Conservation (phyloP, 2,329 filamentous ascomycete genomes). For the Aspergillus texensis region DNA sequence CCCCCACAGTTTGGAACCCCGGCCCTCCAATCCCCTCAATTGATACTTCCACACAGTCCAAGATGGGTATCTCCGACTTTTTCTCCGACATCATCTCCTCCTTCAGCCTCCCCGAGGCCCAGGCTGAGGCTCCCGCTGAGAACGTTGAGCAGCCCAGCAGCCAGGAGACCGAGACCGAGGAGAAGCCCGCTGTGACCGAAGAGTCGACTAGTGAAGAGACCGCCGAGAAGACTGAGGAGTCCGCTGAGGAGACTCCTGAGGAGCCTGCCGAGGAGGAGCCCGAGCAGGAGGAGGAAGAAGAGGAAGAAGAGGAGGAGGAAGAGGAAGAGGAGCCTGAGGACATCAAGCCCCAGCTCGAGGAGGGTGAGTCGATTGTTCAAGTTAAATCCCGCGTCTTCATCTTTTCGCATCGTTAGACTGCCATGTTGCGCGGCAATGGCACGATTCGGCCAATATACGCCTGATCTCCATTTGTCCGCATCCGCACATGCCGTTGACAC, state of each 20-base stretch:
- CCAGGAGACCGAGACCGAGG: conserved; percentile 44
- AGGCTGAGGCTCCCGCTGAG: conserved; percentile 62
- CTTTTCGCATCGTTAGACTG: not conserved
- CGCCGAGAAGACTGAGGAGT: conserved; percentile 43
- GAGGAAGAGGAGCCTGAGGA: conserved; percentile 82
- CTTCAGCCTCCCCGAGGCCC: conserved; percentile 62
- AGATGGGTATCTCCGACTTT: conserved; percentile 67
- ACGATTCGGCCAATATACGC: not conserved
- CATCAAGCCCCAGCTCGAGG: conserved; percentile 83
- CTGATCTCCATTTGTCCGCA: not conserved
- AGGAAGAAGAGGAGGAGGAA: conserved; percentile 70
- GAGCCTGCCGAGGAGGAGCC: conserved; percentile 48
- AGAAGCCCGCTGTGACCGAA: conserved; percentile 35
- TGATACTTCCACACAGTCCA: conserved; percentile 34
- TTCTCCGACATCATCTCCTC: conserved; percentile 67
- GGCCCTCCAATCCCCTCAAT: conserved; percentile 34
- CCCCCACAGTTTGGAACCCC: conserved; percentile 23
- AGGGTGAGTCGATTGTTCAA: conserved; percentile 68
- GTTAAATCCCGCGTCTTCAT: conserved; percentile 8
- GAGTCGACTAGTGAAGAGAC: conserved; percentile 33
- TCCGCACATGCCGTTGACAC: conserved; percentile 8
- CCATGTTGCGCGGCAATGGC: conserved; percentile 6
- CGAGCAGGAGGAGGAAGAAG: conserved; percentile 53
- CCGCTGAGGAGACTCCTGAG: conserved; percentile 53
- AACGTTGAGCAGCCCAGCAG: conserved; percentile 53